These are phyloP conservation scores for Hagleromyces aurorensis DNA, from an alignment of 805 yeast genomes.

Conservation along the genomic window DNA sequence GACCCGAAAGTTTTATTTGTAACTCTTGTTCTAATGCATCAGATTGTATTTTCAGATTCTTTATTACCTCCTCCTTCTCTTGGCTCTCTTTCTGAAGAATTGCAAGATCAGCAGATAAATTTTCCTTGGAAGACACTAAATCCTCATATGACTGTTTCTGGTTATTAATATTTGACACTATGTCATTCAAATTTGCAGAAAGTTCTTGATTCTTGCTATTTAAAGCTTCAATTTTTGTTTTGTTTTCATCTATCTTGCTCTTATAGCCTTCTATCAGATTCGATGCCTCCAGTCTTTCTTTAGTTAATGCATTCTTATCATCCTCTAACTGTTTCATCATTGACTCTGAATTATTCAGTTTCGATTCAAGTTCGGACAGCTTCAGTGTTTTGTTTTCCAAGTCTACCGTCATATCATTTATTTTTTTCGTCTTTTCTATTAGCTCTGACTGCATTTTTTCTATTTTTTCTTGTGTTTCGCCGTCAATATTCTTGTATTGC, in stretches of 20 bases:
- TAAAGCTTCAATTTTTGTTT: slow-evolving; percentile 2
- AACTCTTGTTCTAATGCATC: slow-evolving; percentile 28
- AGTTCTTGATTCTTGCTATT: slow-evolving; percentile 7
- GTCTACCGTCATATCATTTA: slow-evolving; percentile 36
- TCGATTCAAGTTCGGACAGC: slow-evolving; percentile 36
- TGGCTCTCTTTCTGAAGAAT: slow-evolving; percentile 8
- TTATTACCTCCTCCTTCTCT: slow-evolving; percentile 32
- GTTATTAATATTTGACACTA: slow-evolving; percentile 10
- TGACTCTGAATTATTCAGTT: slow-evolving; percentile 40
- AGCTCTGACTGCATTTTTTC: slow-evolving; percentile 15
- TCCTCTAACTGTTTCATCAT: slow-evolving; percentile 49
- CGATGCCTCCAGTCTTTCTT: no score
- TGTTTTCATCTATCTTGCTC: slow-evolving; percentile 31
- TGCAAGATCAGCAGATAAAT: slow-evolving; percentile 16
- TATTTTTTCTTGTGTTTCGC: slow-evolving; percentile 18
- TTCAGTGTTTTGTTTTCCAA: slow-evolving; percentile 45
- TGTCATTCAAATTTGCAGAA: slow-evolving; percentile 23
- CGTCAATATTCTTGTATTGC: slow-evolving; percentile 24
- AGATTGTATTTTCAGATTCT: slow-evolving; percentile 26
- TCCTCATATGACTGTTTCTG: slow-evolving; percentile 26
- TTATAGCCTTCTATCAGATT: slow-evolving; percentile 36
- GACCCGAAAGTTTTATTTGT: slow-evolving; percentile 30
- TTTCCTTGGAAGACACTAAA: slow-evolving; percentile 23
- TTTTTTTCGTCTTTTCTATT: slow-evolving; percentile 16
- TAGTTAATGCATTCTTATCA: slow-evolving; percentile 46